Evolutionary conservation across 768 basidiomycete genomes (phyloP).

Genomic region (Auriscalpium orientale): DNA sequence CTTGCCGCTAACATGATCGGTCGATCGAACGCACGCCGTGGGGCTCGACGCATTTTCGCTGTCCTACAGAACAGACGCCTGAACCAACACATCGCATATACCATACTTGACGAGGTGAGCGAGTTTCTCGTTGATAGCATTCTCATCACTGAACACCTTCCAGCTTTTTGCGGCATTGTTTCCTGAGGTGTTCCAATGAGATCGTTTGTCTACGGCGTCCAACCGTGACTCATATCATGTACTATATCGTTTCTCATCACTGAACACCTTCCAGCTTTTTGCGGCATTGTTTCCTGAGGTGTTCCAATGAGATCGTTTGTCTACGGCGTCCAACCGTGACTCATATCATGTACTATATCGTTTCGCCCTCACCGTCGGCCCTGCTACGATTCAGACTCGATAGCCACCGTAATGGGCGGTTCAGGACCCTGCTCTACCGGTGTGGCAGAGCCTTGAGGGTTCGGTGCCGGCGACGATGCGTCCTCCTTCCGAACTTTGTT

Average conservation of each 20-base stretch:
- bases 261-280: constrained; percentile 37
- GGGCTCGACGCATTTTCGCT: constrained; percentile 87
- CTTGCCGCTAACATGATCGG: constrained; percentile 97
- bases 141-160: neutral
- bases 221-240: neutral
- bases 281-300: constrained; percentile 54
- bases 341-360: neutral
- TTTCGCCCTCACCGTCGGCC: neutral
- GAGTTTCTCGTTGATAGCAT: neutral
- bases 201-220: neutral
- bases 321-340: neutral
- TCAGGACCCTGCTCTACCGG: neutral
- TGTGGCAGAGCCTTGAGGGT: neutral
- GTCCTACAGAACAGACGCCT: constrained; percentile 91
- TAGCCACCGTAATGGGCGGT: too few relatives aligned
- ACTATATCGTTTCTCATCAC: neutral
- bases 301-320: constrained; percentile 6
- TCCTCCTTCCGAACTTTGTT: neutral
- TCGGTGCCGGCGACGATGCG: neutral
- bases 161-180: constrained; percentile 57
- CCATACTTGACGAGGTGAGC: constrained; percentile 81
- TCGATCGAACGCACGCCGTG: constrained; percentile 88
- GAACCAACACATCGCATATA: constrained; percentile 89
- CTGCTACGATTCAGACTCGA: too few relatives aligned
- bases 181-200: constrained; percentile 34